phyloP scores from a whole-genome alignment of 306 rosid species.

The Cyclanthera cordifolia region DNA sequence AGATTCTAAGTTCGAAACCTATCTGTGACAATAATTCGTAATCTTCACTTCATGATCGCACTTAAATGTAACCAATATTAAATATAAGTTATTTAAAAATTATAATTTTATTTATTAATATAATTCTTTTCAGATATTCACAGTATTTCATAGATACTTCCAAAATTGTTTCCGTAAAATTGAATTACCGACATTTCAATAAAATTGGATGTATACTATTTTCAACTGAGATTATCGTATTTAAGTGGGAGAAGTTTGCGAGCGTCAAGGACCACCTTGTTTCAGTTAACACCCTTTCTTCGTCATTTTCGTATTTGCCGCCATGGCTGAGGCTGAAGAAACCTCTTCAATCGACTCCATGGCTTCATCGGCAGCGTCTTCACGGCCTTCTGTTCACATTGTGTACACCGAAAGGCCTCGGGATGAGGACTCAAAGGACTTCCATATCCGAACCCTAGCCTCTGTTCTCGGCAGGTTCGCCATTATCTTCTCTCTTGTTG shows the following conservation, averaged over 20 bases:
- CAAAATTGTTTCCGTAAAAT: no score
- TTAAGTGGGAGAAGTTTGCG: not conserved
- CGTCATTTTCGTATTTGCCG: not conserved
- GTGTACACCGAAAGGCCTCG: conserved; percentile 62
- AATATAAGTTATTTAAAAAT: no score
- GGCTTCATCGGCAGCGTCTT: conserved; percentile 17
- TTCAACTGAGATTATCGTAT: no score
- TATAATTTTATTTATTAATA: no score
- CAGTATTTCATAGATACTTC: no score
- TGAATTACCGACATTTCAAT: no score
- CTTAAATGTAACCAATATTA: no score
- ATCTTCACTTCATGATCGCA: no score
- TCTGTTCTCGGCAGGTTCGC: conserved; percentile 73
- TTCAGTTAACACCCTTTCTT: not conserved
- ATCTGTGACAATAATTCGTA: no score
- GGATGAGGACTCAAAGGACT: conserved; percentile 58
- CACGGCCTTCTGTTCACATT: conserved; percentile 54
- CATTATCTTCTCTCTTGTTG: not conserved
- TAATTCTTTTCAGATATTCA: no score
- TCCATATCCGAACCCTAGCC: conserved; percentile 73
- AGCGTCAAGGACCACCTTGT: not conserved
- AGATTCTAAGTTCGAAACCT: no score
- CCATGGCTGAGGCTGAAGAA: conserved; percentile 63
- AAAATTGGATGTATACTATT: no score
- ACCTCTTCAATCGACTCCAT: conserved; percentile 20